Base-by-base conservation (phyloP, 306 rosid species). In the Glycine soja region DNA sequence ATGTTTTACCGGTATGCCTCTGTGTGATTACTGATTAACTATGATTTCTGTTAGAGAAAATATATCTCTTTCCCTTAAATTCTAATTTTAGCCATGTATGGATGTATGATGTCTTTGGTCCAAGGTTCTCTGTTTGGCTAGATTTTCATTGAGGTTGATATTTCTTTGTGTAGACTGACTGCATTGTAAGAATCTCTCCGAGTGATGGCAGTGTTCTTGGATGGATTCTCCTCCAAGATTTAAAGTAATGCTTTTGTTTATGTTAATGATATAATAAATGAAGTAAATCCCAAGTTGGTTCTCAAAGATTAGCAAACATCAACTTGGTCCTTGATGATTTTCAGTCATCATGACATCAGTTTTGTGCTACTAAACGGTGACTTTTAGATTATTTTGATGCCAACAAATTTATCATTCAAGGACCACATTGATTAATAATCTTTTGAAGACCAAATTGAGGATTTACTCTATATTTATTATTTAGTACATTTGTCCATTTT, bases 161-260 rank as follows among this genome's bases (percentile, higher is more conserved):
- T 76, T 76, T 77, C 18, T n/a, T 42, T 85, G 6, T 86, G 83
- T 78, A 95, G 99, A 85, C 91, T 30, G 99, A 95, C 81, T 95
- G 99, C 90, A 95, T 95, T 76, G 89, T 83, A 43, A 93, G 92
- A 88, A 88, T 95, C 87, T 89, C 92, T 19, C 90, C 84, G 8
- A 70, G 66, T 13, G 90, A 91, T 85, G 97, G 99, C 38, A 76
- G 86, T 38, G 80, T 95, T 79, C 85, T 88, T 75, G 97, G 99
- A 72, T 92, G 97, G 99, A 79, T 95, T 88, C 84, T 95, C 70
- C 98, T 95, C 83, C 97, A 76, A 77, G 72, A 68, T 82, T 86
- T 95, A 87, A 93, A 97, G 97, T 90, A 70, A 8, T 34, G 0
- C 3, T 14, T 38, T 64, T 64, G 18, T 5, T 10, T 34, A 36